phyloP scores from a whole-genome alignment of 257 asterid genomes.

The Solanum pinnatisectum region DNA sequence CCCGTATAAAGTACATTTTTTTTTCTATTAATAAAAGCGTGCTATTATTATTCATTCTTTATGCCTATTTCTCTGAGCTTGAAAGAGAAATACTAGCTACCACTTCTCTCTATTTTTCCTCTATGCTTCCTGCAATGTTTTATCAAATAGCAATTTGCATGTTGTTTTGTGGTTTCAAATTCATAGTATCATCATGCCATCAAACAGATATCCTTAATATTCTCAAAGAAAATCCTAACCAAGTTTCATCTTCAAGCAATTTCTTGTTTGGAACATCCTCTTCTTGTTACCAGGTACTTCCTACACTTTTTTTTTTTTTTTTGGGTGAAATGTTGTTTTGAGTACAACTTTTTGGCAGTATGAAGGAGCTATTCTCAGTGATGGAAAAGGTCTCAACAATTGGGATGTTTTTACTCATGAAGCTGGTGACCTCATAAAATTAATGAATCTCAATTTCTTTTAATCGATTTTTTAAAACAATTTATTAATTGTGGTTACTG shows the following conservation, averaged over 20 bases:
- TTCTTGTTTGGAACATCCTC: slow-evolving; percentile 59
- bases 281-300: slow-evolving; percentile 49
- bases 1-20: too few species aligned
- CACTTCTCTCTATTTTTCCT: background rate
- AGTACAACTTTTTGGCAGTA: slow-evolving; percentile 8
- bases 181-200: slow-evolving; percentile 1
- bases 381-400: slow-evolving; percentile 42
- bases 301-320: background rate
- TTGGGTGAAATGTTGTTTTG: background rate
- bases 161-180: background rate
- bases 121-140: background rate
- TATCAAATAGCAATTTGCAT: background rate
- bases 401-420: slow-evolving; percentile 39
- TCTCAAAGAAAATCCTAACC: slow-evolving; percentile 3
- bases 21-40: background rate
- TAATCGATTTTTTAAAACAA: too few species aligned
- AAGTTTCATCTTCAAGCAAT: slow-evolving; percentile 16
- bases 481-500: background rate
- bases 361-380: slow-evolving; percentile 31
- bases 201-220: background rate
- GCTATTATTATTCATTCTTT: background rate
- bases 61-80: too few species aligned
- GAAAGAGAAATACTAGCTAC: background rate
- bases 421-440: slow-evolving; percentile 8
- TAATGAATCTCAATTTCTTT: background rate